phyloP scores from a whole-genome alignment of 441 rosid genomes.

The Viola pubescens region DNA sequence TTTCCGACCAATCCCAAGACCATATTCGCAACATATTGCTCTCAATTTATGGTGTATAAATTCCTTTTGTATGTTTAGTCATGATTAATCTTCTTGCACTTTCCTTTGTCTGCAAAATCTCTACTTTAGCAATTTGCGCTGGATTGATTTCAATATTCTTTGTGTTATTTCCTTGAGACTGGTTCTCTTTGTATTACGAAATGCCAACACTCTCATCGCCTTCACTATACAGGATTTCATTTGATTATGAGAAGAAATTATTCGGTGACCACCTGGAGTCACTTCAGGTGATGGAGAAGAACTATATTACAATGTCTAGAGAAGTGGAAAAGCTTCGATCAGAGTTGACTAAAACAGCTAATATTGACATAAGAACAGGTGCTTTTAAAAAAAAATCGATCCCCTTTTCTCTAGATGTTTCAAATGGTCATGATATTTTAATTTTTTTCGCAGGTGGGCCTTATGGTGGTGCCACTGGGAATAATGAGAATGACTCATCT shows the following conservation, averaged over 20 bases:
- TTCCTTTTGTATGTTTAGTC: not conserved
- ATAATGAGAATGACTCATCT: conserved; percentile 43
- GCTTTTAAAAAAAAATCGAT: conserved; percentile 6
- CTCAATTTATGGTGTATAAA: not conserved
- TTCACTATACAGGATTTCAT: conserved; percentile 58
- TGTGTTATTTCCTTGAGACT: not conserved
- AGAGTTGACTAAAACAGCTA: conserved; percentile 49
- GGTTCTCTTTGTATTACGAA: not conserved
- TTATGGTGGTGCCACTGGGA: conserved; percentile 45
- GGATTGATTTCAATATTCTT: too few relatives aligned
- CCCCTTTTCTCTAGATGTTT: not conserved
- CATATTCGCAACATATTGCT: not conserved
- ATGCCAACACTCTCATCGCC: conserved; percentile 7
- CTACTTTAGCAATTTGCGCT: too few relatives aligned
- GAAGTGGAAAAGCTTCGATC: conserved; percentile 89
- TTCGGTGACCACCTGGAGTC: conserved; percentile 90
- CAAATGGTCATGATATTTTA: conserved; percentile 15
- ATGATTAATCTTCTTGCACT: not conserved
- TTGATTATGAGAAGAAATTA: conserved; percentile 78
- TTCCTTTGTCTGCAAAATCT: not conserved
- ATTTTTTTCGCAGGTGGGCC: conserved; percentile 40
- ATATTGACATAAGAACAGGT: conserved; percentile 57
- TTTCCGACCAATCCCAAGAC: not conserved
- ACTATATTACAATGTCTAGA: conserved; percentile 73
- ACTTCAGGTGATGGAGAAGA: conserved; percentile 87